Percentiles rank a stretch among this genome's conserved stretches.
These are phyloP conservation scores for Metarhizium humberi DNA, from an alignment of 2,329 filamentous ascomycete species.

Conservation along the genomic window DNA sequence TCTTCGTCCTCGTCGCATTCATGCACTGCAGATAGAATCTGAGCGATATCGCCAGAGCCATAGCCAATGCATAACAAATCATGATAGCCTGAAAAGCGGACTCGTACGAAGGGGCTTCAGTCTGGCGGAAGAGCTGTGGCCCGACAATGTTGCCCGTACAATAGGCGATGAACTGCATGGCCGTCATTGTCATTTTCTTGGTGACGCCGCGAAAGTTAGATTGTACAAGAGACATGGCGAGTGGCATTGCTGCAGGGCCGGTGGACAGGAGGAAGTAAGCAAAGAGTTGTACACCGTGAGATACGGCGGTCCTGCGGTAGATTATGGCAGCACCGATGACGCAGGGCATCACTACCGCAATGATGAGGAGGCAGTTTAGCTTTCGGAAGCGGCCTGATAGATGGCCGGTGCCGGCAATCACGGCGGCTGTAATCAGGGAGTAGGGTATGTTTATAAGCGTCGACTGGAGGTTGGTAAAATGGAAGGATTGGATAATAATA, in stretches of 20 bases:
- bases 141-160: slow-evolving; percentile 47
- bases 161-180: slow-evolving; percentile 45
- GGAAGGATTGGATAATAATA: slow-evolving; percentile 45
- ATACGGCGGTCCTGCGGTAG: slow-evolving; percentile 32
- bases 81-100: slow-evolving; percentile 47
- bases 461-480: slow-evolving; percentile 44
- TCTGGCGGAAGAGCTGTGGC: slow-evolving; percentile 42
- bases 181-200: slow-evolving; percentile 52
- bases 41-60: slow-evolving; percentile 32
- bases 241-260: slow-evolving; percentile 43
- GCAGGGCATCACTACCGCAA: slow-evolving; percentile 38
- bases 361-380: slow-evolving; percentile 41
- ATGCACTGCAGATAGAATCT: slow-evolving; percentile 36
- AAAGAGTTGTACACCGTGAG: slow-evolving; percentile 38
- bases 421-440: slow-evolving; percentile 37
- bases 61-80: slow-evolving; percentile 43
- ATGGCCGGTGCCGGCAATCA: slow-evolving; percentile 40
- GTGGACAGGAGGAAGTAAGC: slow-evolving; percentile 49
- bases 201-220: slow-evolving; percentile 47
- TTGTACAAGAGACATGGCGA: slow-evolving; percentile 45
- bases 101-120: slow-evolving; percentile 40
- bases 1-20: slow-evolving; percentile 31
- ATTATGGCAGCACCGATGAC: slow-evolving; percentile 45
- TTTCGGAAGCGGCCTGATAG: slow-evolving; percentile 41
- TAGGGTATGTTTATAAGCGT: slow-evolving; percentile 51